Evolutionary conservation across 345 rosid species (phyloP).

Genomic region (Citrus cavaleriei): DNA sequence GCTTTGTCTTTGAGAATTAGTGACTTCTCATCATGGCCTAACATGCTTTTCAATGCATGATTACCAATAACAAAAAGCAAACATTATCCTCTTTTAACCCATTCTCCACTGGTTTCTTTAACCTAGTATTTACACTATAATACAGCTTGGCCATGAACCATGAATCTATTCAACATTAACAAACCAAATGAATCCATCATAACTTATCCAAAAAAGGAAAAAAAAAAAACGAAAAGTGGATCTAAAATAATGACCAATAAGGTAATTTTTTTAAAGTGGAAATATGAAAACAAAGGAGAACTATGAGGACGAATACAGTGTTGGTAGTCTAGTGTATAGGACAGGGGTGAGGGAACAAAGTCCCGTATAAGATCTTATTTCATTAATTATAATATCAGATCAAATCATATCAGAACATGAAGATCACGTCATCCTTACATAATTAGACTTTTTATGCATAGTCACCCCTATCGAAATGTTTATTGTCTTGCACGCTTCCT

Average conservation of each 20-base stretch:
- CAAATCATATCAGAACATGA: neutral
- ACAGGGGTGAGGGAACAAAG: neutral
- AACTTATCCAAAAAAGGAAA: too few relatives aligned
- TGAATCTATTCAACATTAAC: neutral
- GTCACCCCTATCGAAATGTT: neutral
- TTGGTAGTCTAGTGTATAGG: neutral
- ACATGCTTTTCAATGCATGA: neutral
- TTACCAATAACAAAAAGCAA: neutral
- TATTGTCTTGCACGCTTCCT: constrained; percentile 10
- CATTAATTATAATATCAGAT: neutral
- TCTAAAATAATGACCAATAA: too few relatives aligned
- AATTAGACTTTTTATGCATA: neutral
- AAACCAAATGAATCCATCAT: neutral
- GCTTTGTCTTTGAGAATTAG: neutral
- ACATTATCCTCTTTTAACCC: neutral
- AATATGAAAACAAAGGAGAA: neutral
- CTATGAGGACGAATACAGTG: neutral
- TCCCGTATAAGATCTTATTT: neutral
- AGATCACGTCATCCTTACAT: constrained; percentile 9
- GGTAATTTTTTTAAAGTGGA: neutral
- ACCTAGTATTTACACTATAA: neutral
- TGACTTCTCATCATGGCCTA: neutral
- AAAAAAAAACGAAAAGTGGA: too few relatives aligned
- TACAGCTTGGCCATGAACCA: neutral
- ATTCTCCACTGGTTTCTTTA: neutral